Evolutionary conservation across 805 yeast species (phyloP), one percentile per base, ranked within the genome.

Genomic region (Candida maesae): DNA sequence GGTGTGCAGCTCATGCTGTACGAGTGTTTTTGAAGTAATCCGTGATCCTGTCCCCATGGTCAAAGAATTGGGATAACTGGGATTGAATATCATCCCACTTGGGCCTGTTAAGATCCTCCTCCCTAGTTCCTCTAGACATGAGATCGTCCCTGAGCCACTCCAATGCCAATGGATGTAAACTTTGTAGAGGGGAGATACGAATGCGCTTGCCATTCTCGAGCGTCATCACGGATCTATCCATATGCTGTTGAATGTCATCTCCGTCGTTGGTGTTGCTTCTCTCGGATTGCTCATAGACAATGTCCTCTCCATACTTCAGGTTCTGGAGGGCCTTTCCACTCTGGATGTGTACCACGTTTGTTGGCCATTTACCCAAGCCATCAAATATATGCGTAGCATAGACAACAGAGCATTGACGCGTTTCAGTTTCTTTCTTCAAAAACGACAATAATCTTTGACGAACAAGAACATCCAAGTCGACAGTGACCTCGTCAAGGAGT

Each of bases 371-470:
- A 12, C 87, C 88, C 42, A 93, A 73, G 0, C 99, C 99, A 56
- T 93, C 99, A 61, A 93, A 93, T 35, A 93, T 93, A 57, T 93
- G 99, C 0, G 99, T 93, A 3, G 98, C 93, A 59, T 93, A 93
- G 4, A 91, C 79, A 27, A 93, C 86, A 35, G 89, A 79, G 46
- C 95, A 80, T 15, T 73, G 64, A 44, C 98, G 71, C 0, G 66
- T 58, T 36, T 66, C 68, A 5, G 96, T 87, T 59, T 93, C 99
- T n/a, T 64, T 56, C 49, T 72, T 73, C 52, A 93, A 67, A 58
- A 86, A 93, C 2, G 71, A 67, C 47, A 93, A 66, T 36, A 93
- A 66, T 40, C 87, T 71, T 25, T 80, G 77, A 52, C 99, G 73
- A 2, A 90, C 98, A 36, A 93, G 71, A 6, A 93, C 99, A 58